phyloP scores from a whole-genome alignment of 495 filamentous ascomycete species.

The Aspergillus olivimuriae region DNA sequence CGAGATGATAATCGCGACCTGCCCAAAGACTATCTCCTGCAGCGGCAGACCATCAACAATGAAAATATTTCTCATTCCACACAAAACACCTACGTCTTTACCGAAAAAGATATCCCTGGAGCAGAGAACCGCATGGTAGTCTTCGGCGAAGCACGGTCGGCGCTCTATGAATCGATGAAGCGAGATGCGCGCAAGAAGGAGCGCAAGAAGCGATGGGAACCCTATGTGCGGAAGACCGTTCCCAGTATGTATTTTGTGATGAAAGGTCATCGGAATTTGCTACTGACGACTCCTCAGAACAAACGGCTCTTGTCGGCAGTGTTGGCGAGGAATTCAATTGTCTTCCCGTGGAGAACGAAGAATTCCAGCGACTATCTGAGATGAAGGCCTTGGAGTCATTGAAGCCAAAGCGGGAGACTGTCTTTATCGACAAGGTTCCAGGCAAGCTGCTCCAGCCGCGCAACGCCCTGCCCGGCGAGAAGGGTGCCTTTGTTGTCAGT shows the following conservation, averaged over 20 bases:
- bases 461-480: constrained; percentile 30
- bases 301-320: constrained; percentile 68
- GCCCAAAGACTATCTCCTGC: constrained; percentile 78
- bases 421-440: constrained; percentile 36
- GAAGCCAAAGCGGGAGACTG: constrained; percentile 50
- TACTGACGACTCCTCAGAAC: constrained; percentile 49
- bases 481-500: constrained; percentile 40
- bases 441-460: constrained; percentile 32
- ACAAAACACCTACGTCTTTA: constrained; percentile 81
- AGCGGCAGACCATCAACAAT: constrained; percentile 45
- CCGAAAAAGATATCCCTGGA: constrained; percentile 82
- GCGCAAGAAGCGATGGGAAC: constrained; percentile 56
- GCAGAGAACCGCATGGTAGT: constrained; percentile 48
- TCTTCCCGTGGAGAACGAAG: constrained; percentile 66
- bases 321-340: constrained; percentile 73
- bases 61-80: constrained; percentile 42
- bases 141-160: constrained; percentile 42
- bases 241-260: constrained; percentile 54
- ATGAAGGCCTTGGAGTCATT: constrained; percentile 55
- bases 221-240: constrained; percentile 70
- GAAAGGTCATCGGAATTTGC: background rate
- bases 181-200: constrained; percentile 41
- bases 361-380: constrained; percentile 57
- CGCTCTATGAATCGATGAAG: constrained; percentile 42
- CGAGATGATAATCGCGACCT: constrained; percentile 56